Evolutionary conservation across 257 asterid genomes (phyloP), one percentile per base, ranked within the genome.

Genomic region (Ilex asprella): DNA sequence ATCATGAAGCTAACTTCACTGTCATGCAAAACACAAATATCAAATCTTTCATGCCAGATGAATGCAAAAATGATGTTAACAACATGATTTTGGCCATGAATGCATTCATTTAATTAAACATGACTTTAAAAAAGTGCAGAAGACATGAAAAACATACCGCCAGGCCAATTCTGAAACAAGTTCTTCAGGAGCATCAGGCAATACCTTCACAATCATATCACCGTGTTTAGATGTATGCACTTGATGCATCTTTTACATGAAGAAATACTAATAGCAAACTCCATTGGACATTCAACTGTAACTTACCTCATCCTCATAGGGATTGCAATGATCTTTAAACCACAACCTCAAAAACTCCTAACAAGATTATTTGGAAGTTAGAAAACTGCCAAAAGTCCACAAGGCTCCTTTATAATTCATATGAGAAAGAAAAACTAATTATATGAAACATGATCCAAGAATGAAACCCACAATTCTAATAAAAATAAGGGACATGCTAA

Each of bases 341-440:
- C 97, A 89, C 71, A 87, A 64, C 83, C 97, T 89, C 89, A 93
- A 76, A 73, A 93, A 93, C 63, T 93, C 99, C 99, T 92, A 62
- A 71, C 72, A 67, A 73, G 67, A 31, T 66, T 54, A 21, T 21
- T 21, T 21, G 27, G 27, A 21, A 21, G 27, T 21, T 21, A 21
- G 27, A 21, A 21, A 21, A 21, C 27, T 21, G 27, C 27, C 27
- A 21, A 21, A 21, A 21, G 27, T 21, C 27, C 27, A 21, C 27
- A 21, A 21, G 27, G 27, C 27, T 21, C 27, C 27, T 21, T 21
- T 21, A 21, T 21, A 21, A 21, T 21, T 21, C 27, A 21, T 21
- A 21, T 21, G 27, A 21, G 27, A 21, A 21, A 21, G 27, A 21
- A 21, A 21, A 21, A 21, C 27, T 21, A 21, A 21, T 21, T 21